Base-by-base conservation (phyloP, 2,329 filamentous ascomycete species). In the Fusarium sp. region DNA sequence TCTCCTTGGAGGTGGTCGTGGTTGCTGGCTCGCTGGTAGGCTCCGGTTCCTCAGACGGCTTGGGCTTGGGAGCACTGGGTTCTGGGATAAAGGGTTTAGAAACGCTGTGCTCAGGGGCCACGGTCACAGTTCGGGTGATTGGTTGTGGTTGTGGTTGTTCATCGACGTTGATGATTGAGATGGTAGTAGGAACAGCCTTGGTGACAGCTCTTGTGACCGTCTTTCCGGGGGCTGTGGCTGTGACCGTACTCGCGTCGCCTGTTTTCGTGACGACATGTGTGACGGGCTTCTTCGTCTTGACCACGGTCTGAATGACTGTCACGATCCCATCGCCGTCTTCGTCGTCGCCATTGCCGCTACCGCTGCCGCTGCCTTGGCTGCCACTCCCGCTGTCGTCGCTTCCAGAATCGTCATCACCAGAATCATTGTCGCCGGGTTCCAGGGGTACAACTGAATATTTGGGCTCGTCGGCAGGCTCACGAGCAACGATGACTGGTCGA, bases 361-460 rank as follows among this genome's bases (percentile, higher is more conserved):
- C 68, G 20, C 64, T 64, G 6, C 72, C 71, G 22, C 65, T 68
- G 12, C 70, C 68, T 11, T 67, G 66, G n/a, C 50, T 63, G 17
- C 57, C 69, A 17, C 62, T 66, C 17, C 63, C 70, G n/a, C 58
- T 61, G 25, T 73, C 67, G 68, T 76, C 71, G 47, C 65, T 74
- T 37, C 76, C 76, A 25, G 76, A 74, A 20, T 71, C 76, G 37
- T 67, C 76, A 43, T 56, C 61, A 10, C 65, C 71, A 6, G 76
- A 68, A 15, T 77, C 74, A 27, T 77, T 72, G 7, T 81, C 72
- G 17, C 74, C 77, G 3, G 82, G 82, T 59, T 83, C 82, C n/a
- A 84, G 72, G 15, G 82, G 82, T 6, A 85, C 82, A 33, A 85
- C 82, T 4, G 82, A 83, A 58, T 85, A 85, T 25, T 78, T 77